Base-by-base conservation (phyloP, 805 yeast genomes). In the Wickerhamiella spandovensis region DNA sequence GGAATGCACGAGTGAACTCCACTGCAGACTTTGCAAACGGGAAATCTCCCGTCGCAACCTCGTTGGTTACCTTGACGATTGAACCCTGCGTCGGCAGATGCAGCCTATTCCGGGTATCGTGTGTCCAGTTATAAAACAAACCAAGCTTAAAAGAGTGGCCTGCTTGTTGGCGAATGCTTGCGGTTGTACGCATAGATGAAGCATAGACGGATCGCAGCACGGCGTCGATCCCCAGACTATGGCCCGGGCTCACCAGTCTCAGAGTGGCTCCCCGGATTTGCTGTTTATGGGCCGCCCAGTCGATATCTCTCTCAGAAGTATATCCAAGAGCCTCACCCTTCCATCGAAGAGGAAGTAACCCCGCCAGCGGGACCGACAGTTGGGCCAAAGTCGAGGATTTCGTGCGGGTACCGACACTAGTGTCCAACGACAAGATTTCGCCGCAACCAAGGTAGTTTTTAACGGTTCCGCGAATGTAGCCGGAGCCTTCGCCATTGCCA, bases 401-500 rank as follows among this genome's bases (percentile, higher is more conserved):
- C 1, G 81, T 79, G 48, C 80, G 70, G 5, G 83, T 79, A 20
- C 84, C 84, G 23, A 75, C 67, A 5, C 79, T 79, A 50, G 77
- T 72, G 53, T 79, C 79, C 15, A 79, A 53, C 15, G 74, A 67
- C 15, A 83, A 57, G 6, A 67, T 67, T 61, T 82, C 89, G 15
- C 84, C 87, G n/a, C 81, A 82, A 4, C 84, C 87, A 55, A 81
- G 73, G 8, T 76, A 67, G 59, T 82, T 82, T 43, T 73, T 64
- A 52, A 72, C 69, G 64, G 79, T 88, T 50, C 89, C 77, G 30
- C 85, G 81, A 45, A 87, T 73, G 61, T 89, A 88, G 1, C 97
- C 97, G 61, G 85, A 92, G 28, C 97, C 98, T 69, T 92, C 97
- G 30, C 95, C 95, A 62, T 92, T 90, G 1, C 97, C 97, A 7